These are phyloP conservation scores for Melocanna baccifera DNA, from an alignment of 176 grass and related monocot species.

Conservation along the genomic window DNA sequence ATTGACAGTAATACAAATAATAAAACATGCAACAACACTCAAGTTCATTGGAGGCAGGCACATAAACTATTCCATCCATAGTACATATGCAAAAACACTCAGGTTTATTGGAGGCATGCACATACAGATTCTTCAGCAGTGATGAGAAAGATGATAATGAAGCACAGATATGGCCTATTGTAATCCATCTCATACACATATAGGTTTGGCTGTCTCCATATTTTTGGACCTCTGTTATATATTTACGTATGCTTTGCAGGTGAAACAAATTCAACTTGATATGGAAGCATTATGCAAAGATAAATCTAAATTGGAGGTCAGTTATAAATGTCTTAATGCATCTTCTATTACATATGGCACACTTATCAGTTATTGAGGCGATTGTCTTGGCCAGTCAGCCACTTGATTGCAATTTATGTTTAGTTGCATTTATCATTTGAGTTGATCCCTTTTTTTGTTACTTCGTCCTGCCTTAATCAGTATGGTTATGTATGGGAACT, in stretches of 20 bases:
- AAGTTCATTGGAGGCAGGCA: no score
- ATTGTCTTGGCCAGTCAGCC: not conserved
- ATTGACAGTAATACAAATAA: no score
- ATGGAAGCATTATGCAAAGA: slow-evolving; percentile 63
- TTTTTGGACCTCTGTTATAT: slow-evolving; percentile 23
- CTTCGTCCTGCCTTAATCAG: not conserved
- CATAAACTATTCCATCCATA: no score
- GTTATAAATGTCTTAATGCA: slow-evolving; percentile 9
- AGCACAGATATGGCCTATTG: slow-evolving; percentile 45
- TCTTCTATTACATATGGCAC: not conserved
- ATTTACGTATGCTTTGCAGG: slow-evolving; percentile 30
- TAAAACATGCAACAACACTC: no score
- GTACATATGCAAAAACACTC: no score
- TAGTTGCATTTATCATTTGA: not conserved
- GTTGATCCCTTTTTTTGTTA: not conserved
- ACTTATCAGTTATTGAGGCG: not conserved
- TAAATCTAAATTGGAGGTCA: slow-evolving; percentile 69
- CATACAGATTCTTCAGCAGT: slow-evolving; percentile 26
- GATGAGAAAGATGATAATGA: slow-evolving; percentile 61
- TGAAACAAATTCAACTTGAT: slow-evolving; percentile 62
- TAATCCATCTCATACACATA: slow-evolving; percentile 8
- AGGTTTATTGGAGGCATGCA: no score
- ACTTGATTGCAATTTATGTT: slow-evolving; percentile 3
- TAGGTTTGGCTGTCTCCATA: not conserved
- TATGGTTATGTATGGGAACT: not conserved